Evolutionary conservation across 78 protist species (phyloP), one percentile per base, ranked within the genome.

Genomic region (Dictyostelium capitatum): DNA sequence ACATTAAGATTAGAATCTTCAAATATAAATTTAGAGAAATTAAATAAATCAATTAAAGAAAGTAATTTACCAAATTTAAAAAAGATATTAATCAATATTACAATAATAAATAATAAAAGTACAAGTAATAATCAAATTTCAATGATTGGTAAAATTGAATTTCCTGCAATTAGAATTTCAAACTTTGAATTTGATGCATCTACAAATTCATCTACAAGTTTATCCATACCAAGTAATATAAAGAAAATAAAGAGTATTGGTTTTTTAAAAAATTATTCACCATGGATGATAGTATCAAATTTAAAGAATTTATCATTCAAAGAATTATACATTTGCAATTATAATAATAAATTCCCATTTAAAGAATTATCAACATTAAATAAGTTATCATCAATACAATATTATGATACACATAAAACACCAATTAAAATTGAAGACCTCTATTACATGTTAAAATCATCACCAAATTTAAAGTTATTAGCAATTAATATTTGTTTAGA

Each of bases 101-200:
- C 19, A 7, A 20, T 20, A 20, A 56, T n/a, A 20, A 56, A 56
- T 59, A 59, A 59, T 19, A 23, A 59, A 9, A 59, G 14, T 23
- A 25, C n/a, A 59, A 59, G 25, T 23, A 59, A 59, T 59, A 25
- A 59, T 23, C 25, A 23, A 8, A 59, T 59, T 23, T 59, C 69
- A 20, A 59, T 59, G 69, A 59, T 59, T 59, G 69, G 69, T 59
- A 59, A 59, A 23, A 59, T 59, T 59, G 69, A 59, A 23, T 59
- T 59, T 59, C 69, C 69, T 9, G n/a, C 25, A 11, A 59, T 59
- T 8, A 59, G 69, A 59, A 59, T 59, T 59, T 23, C 32, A 23
- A 59, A 59, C 25, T 59, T 59, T 0, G 69, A 59, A 59, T 59
- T 59, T 59, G 69, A 59, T n/a, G 32, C 25, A 4, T 59, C 69